Evolutionary conservation across 768 basidiomycete species (phyloP).

Genomic region (Lyophyllum decastes): DNA sequence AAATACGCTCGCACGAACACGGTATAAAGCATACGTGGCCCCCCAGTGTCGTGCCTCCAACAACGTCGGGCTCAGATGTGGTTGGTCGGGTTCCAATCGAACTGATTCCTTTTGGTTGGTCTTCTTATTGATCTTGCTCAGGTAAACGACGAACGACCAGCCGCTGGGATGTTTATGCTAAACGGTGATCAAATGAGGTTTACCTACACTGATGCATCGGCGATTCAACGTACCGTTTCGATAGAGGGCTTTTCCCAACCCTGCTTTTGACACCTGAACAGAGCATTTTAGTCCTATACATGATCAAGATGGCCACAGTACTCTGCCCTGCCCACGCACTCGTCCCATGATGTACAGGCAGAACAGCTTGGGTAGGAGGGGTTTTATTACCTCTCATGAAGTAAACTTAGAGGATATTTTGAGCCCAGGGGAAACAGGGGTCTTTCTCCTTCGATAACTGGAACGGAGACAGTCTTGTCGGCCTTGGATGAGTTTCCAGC

Average conservation of each 20-base stretch:
- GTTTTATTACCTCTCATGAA: constrained; percentile 68
- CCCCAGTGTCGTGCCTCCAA: constrained; percentile 91
- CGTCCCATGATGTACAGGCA: not conserved
- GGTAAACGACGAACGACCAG: constrained; percentile 66
- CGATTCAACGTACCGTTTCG: constrained; percentile 71
- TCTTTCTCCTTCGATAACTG: constrained; percentile 40
- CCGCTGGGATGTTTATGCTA: constrained; percentile 51
- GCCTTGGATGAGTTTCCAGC: constrained; percentile 83
- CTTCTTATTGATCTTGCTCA: constrained; percentile 72
- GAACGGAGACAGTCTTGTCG: constrained; percentile 26
- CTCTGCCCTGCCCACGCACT: not conserved
- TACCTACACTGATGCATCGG: constrained; percentile 6
- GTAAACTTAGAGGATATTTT: constrained; percentile 78
- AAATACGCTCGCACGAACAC: constrained; percentile 54
- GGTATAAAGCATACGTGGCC: constrained; percentile 83
- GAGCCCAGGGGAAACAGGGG: constrained; percentile 82
- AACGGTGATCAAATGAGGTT: constrained; percentile 8
- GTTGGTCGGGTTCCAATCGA: constrained; percentile 72
- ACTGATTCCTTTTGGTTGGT: constrained; percentile 69
- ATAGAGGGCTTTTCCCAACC: constrained; percentile 86
- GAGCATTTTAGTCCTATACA: not conserved
- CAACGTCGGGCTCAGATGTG: constrained; percentile 63
- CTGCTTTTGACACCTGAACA: constrained; percentile 78
- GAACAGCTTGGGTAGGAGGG: not conserved
- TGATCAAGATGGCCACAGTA: not conserved